Evolutionary conservation across 2,329 filamentous ascomycete genomes (phyloP).

Genomic region (Fusarium succisae): DNA sequence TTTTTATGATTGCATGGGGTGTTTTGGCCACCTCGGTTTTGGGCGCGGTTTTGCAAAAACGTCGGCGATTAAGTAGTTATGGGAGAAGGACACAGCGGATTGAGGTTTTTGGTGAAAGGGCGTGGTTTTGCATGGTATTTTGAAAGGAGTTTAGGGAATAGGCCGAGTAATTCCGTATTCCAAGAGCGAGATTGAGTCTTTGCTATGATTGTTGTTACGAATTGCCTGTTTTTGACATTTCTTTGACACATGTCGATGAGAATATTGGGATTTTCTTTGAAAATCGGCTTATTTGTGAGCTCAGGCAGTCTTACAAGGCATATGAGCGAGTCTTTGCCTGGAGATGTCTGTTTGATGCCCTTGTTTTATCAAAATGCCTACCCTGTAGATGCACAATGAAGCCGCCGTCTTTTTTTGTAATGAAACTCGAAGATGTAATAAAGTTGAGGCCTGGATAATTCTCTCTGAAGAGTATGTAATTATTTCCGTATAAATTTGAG

Average conservation of each 20-base stretch:
- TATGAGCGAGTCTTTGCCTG: background rate
- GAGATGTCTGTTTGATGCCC: too few species aligned
- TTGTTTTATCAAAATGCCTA: background rate
- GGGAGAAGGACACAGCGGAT: background rate
- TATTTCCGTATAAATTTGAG: too few species aligned
- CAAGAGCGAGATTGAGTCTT: background rate
- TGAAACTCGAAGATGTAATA: background rate
- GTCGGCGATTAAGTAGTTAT: background rate
- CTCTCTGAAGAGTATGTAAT: too few species aligned
- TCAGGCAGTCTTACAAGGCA: fast-evolving
- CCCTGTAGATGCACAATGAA: background rate
- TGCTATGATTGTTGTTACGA: fast-evolving
- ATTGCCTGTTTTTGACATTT: background rate
- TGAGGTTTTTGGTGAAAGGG: background rate
- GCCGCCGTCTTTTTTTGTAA: fast-evolving
- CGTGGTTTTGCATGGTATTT: background rate
- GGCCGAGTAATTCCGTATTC: background rate
- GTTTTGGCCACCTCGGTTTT: background rate
- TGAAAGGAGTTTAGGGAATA: background rate
- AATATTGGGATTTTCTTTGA: fast-evolving
- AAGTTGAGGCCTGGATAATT: too few species aligned
- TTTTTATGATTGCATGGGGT: background rate
- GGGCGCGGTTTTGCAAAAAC: background rate
- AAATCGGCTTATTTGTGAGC: background rate
- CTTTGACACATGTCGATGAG: background rate